A percentile compares a stretch with the other conserved stretches of the same genome.
phyloP scores from a whole-genome alignment of 352 stramenopile species.

The Pythium aquatile region DNA sequence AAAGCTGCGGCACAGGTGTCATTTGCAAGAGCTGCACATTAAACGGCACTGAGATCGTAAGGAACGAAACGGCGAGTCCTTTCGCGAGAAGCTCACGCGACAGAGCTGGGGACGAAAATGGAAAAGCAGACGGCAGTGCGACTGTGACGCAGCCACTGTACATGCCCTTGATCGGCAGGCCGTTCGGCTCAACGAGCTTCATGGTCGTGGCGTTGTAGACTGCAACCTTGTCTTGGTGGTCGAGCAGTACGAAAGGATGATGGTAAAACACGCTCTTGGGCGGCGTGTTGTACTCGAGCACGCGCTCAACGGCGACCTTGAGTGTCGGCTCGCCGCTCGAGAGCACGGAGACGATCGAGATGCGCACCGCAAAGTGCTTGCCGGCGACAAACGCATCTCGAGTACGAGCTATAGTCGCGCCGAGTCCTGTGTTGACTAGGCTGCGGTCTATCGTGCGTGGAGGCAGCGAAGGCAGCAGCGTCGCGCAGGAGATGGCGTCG shows the following conservation, averaged over 20 bases:
- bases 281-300: slow-evolving; percentile 45
- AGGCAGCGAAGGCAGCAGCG: slow-evolving; percentile 38
- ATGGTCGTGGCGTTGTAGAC: slow-evolving; percentile 70
- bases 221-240: slow-evolving; percentile 49
- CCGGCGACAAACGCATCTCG: slow-evolving; percentile 56
- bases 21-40: slow-evolving; percentile 54
- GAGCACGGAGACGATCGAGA: slow-evolving; percentile 39
- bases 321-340: slow-evolving; percentile 8
- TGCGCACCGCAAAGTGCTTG: slow-evolving; percentile 48
- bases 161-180: slow-evolving; percentile 50
- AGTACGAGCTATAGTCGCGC: not conserved
- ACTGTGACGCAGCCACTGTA: slow-evolving; percentile 38
- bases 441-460: slow-evolving; percentile 29
- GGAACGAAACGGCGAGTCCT: slow-evolving; percentile 29
- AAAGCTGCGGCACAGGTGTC: slow-evolving; percentile 46
- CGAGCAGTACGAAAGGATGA: slow-evolving; percentile 67
- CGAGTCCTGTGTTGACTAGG: slow-evolving; percentile 13
- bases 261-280: slow-evolving; percentile 51
- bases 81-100: slow-evolving; percentile 16
- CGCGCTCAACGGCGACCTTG: slow-evolving; percentile 45
- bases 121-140: slow-evolving; percentile 10
- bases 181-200: slow-evolving; percentile 39
- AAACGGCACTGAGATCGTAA: slow-evolving; percentile 45
- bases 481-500: slow-evolving; percentile 34
- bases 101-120: not conserved